Conservation (phyloP, 345 rosid species). For the Murraya paniculata region DNA sequence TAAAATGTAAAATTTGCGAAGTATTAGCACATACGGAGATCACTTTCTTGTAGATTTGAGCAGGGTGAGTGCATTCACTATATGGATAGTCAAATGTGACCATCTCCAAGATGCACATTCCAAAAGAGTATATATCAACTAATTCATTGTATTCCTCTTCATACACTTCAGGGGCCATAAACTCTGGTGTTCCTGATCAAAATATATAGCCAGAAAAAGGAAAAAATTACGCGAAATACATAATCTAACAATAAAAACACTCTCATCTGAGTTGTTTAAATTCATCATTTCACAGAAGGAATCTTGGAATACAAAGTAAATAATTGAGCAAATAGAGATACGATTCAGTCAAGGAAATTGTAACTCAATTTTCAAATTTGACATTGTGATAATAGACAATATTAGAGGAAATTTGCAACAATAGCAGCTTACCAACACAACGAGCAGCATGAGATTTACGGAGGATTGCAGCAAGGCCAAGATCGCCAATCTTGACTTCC, state of each 20-base stretch:
- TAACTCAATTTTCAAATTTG: neutral
- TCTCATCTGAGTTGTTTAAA: neutral
- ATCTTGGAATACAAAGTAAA: neutral
- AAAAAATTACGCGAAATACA: neutral
- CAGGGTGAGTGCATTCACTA: conserved; percentile 94
- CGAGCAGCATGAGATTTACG: conserved; percentile 84
- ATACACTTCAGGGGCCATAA: conserved; percentile 99
- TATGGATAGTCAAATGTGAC: conserved; percentile 95
- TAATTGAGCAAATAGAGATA: neutral
- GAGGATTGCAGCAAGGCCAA: conserved; percentile 94
- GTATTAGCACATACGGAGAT: conserved; percentile 53
- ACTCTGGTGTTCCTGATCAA: conserved; percentile 86
- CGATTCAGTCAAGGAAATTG: neutral
- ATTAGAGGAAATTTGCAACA: neutral
- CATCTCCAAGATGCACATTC: conserved; percentile 98
- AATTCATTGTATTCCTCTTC: conserved; percentile 95
- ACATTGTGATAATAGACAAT: neutral
- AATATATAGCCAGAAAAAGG: neutral
- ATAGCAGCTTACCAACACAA: conserved; percentile 70
- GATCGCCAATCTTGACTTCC: conserved; percentile 96
- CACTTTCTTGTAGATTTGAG: conserved; percentile 98
- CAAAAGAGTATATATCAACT: conserved; percentile 94
- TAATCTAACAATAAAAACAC: neutral
- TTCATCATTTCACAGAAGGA: neutral
- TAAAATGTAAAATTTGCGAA: neutral